Evolutionary conservation across 306 rosid genomes (phyloP).

Genomic region (Quercus engelmannii): DNA sequence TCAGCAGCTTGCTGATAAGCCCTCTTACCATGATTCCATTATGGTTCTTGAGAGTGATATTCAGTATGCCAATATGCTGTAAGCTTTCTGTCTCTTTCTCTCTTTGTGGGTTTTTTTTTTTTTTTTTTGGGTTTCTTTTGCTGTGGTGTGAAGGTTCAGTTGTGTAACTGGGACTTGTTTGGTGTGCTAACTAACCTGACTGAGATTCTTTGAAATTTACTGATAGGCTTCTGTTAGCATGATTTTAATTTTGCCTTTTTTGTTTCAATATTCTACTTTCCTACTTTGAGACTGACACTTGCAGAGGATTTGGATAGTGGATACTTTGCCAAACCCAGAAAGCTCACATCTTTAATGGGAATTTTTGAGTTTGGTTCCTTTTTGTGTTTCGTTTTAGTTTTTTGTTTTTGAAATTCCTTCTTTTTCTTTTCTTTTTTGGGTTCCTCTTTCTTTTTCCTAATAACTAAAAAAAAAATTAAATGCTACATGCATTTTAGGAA

Average conservation of each 20-base stretch:
- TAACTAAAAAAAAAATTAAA: background rate
- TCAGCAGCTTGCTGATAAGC: constrained; percentile 46
- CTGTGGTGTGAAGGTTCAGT: background rate
- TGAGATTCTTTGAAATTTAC: background rate
- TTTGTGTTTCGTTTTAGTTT: background rate
- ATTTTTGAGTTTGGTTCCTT: background rate
- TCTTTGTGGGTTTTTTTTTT: background rate
- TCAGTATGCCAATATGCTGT: constrained; percentile 77
- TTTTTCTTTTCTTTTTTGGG: background rate
- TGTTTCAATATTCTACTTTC: background rate
- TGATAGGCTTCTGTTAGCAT: background rate
- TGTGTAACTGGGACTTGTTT: background rate
- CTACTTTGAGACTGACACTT: background rate
- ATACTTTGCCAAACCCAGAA: background rate
- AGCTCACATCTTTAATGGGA: background rate
- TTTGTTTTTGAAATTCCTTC: background rate
- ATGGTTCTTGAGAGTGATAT: constrained; percentile 74
- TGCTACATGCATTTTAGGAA: background rate
- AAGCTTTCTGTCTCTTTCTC: constrained; percentile 23
- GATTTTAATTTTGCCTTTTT: background rate
- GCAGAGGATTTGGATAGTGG: background rate
- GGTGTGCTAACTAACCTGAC: background rate
- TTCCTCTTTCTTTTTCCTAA: background rate
- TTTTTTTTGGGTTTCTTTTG: background rate
- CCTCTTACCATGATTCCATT: constrained; percentile 61